phyloP scores from a whole-genome alignment of 2,329 filamentous ascomycete species.

The Westerdykella aurantiaca region DNA sequence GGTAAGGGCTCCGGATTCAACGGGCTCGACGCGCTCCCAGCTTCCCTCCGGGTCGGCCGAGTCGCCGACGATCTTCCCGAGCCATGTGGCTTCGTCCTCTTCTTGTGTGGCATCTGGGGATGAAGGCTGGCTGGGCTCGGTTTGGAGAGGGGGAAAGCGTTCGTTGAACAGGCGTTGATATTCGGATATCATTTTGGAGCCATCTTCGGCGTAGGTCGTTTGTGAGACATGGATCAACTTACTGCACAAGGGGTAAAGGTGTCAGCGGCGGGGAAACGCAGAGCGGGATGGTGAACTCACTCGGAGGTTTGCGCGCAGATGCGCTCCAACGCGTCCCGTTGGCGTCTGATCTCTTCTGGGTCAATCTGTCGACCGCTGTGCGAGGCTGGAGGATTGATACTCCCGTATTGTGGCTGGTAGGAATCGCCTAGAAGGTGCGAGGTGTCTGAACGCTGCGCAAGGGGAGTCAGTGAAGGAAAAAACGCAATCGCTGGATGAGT shows the following conservation, averaged over 20 bases:
- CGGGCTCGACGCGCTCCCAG: conserved; percentile 28
- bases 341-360: conserved; percentile 45
- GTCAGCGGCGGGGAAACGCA: conserved; percentile 2
- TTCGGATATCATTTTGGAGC: conserved; percentile 34
- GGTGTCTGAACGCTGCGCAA: conserved; percentile 41
- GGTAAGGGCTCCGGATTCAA: conserved; percentile 32
- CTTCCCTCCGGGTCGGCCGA: conserved; percentile 20
- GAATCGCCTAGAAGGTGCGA: conserved; percentile 44
- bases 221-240: conserved; percentile 48
- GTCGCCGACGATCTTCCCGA: conserved; percentile 26
- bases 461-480: conserved; percentile 18
- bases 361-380: conserved; percentile 40
- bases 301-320: conserved; percentile 47
- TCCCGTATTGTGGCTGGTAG: conserved; percentile 43
- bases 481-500: conserved; percentile 6
- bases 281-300: conserved; percentile 26
- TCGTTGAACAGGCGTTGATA: conserved; percentile 41
- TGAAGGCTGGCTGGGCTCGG: conserved; percentile 18
- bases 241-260: conserved; percentile 33
- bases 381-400: conserved; percentile 24
- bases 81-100: conserved; percentile 34
- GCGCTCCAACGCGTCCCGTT: conserved; percentile 45
- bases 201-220: conserved; percentile 34
- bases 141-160: conserved; percentile 31
- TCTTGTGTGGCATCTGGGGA: conserved; percentile 16